Base-by-base conservation (phyloP, 2,329 filamentous ascomycete genomes). In the Pseudogymnoascus sp. region DNA sequence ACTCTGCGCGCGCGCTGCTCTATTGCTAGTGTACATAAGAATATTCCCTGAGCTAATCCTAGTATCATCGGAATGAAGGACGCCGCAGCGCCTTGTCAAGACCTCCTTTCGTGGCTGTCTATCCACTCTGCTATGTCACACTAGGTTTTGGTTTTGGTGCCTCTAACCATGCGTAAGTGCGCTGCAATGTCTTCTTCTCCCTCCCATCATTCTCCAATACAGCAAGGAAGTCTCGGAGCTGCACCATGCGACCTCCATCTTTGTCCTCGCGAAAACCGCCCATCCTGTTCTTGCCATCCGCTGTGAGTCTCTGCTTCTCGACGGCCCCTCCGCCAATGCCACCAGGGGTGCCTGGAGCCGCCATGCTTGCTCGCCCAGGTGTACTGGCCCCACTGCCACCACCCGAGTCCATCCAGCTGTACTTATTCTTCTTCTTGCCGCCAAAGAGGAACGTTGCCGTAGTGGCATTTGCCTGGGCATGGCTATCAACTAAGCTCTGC, bases 381-480 rank as follows among this genome's bases (percentile, higher is more conserved):
- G 80, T 86, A 71, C 77, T 82, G 37, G 79, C 72, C 60, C 84
- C 82, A 70, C 83, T 82, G 59, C 80, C 83, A 11, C 74, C 76
- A 62, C 81, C 81, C 7, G 81, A 80, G 13, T 79, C 87, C 87
- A 92, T 88, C 89, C 89, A 92, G 33, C 84, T 83, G 72, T 92
- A 92, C 67, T 87, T 87, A 73, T 89, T 88, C 60, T 78, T 82
- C 74, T 84, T 85, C 74, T 85, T 86, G 73, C 84, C 82, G 70
- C 83, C 81, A 63, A 88, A 88, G 46, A 92, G 82, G 1, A 90
- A 90, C 78, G 91, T 84, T 66, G 85, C 87, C 62, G 90, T 90
- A 0, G 93, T 96, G 63, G 86, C 82, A 72, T 97, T 96, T 26
- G 93, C 91, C 66, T 88, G 89, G 21, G 87, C 86, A 67, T 93